Evolutionary conservation across 148 eudicot species (phyloP), one percentile per base, ranked within the genome.

Genomic region (Fagopyrum esculentum): DNA sequence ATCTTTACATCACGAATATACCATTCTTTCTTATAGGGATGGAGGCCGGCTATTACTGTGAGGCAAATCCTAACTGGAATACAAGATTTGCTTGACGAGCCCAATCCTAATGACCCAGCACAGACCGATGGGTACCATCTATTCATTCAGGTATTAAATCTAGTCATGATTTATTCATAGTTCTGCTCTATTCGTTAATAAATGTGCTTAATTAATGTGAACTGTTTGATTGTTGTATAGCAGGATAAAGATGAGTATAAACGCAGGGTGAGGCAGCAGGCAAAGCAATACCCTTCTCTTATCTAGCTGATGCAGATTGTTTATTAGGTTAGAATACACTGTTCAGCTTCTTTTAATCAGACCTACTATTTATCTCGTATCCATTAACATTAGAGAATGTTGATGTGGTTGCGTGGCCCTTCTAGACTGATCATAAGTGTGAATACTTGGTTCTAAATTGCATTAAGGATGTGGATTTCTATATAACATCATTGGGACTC

Each of bases 31-130:
- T 4, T 40, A 46, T 63, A 84, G 89, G 89, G 85, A 13, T 86
- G 89, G 89, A 86, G 87, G 81, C 89, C 87, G 15, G 87, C 87
- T 19, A 87, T 87, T 30, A 87, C 87, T 13, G 87, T 87, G 83
- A 85, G 81, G 80, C 90, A 87, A 71, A 87, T 87, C 76, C 86
- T 85, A 6, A 84, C 85, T 9, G 87, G 90, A 48, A 86, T 86
- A 19, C 89, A 84, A 55, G 89, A 86, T 76, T 82, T 86, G 84
- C 56, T 86, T 35, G 89, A 86, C 63, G 80, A 81, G 76, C 90
- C 87, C 51, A 87, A 87, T 63, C 81, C 86, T 69, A 73, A 73
- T 49, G 87, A 87, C 78, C 90, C 90, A 13, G 87, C 87, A 45
- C 90, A 87, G 73, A 80, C 80, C 6, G 84, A 83, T 22, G 85